These are phyloP conservation scores for Nothophoma quercina DNA, from an alignment of 2,329 filamentous ascomycete species.

Conservation along the genomic window DNA sequence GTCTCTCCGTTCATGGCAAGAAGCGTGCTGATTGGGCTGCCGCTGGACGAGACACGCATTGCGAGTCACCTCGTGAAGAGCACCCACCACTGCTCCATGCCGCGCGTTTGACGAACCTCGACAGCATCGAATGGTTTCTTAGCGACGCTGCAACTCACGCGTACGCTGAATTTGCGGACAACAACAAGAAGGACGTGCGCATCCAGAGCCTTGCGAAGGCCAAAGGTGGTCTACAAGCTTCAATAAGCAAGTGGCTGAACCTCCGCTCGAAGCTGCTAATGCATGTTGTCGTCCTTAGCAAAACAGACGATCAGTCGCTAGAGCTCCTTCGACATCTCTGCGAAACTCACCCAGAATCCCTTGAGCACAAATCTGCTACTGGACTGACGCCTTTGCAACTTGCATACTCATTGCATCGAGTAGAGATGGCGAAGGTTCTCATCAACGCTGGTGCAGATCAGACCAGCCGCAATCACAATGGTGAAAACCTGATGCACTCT, in stretches of 20 bases:
- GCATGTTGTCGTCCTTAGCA: slow-evolving; percentile 63
- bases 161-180: slow-evolving; percentile 73
- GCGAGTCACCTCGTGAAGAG: slow-evolving; percentile 10
- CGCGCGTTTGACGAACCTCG: slow-evolving; percentile 65
- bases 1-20: slow-evolving; percentile 69
- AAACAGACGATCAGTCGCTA: slow-evolving; percentile 52
- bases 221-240: slow-evolving; percentile 68
- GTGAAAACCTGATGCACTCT: slow-evolving; percentile 75
- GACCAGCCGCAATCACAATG: slow-evolving; percentile 65
- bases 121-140: slow-evolving; percentile 78
- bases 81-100: slow-evolving; percentile 68
- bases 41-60: slow-evolving; percentile 19
- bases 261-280: slow-evolving; percentile 60
- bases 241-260: slow-evolving; percentile 67
- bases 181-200: slow-evolving; percentile 66
- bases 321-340: slow-evolving; percentile 72
- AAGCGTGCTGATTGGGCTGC: slow-evolving; percentile 76
- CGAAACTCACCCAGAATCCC: slow-evolving; percentile 64
- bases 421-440: slow-evolving; percentile 66
- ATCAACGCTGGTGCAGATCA: slow-evolving; percentile 75
- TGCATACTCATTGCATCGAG: slow-evolving; percentile 66
- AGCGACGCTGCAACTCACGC: slow-evolving; percentile 72
- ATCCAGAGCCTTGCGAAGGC: slow-evolving; percentile 68
- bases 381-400: slow-evolving; percentile 73
- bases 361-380: slow-evolving; percentile 66